Conservation (phyloP, 2,329 filamentous ascomycete species). For the Colletotrichum theobromicola region DNA sequence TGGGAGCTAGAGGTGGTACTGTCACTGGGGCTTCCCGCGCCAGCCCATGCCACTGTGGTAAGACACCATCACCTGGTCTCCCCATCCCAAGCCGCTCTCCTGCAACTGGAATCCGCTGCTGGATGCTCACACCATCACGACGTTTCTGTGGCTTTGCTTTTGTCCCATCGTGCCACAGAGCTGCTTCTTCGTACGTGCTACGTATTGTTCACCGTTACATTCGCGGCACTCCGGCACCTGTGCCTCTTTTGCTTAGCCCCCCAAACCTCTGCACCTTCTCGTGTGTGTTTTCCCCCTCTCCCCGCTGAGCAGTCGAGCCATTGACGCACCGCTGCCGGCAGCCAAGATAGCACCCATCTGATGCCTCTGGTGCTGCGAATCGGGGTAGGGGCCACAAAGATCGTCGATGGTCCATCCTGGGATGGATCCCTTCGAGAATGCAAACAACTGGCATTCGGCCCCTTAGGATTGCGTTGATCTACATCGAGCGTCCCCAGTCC, state of each 20-base stretch:
- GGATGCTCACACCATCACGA: background rate
- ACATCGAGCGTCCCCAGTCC: background rate
- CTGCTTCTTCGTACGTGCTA: background rate
- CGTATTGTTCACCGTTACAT: background rate
- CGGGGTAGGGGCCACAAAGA: background rate
- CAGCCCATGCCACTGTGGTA: slow-evolving; percentile 1
- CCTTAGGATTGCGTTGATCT: slow-evolving; percentile 10
- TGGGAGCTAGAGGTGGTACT: background rate
- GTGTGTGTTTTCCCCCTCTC: background rate
- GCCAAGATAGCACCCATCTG: background rate
- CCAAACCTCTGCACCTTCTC: background rate
- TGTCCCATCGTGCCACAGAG: slow-evolving; percentile 1
- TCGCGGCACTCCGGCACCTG: slow-evolving; percentile 8
- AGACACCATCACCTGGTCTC: slow-evolving; percentile 19
- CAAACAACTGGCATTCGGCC: slow-evolving; percentile 10
- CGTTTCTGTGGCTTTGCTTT: background rate
- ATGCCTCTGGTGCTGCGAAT: background rate
- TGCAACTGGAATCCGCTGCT: background rate
- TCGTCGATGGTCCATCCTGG: slow-evolving; percentile 9
- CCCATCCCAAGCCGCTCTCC: background rate
- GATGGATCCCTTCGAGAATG: slow-evolving; percentile 10
- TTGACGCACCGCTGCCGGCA: background rate
- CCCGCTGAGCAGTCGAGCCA: background rate
- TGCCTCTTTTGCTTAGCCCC: slow-evolving; percentile 1
- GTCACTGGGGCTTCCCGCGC: slow-evolving; percentile 1